Conservation (phyloP, 768 basidiomycete species). For the Boletus bicolor region DNA sequence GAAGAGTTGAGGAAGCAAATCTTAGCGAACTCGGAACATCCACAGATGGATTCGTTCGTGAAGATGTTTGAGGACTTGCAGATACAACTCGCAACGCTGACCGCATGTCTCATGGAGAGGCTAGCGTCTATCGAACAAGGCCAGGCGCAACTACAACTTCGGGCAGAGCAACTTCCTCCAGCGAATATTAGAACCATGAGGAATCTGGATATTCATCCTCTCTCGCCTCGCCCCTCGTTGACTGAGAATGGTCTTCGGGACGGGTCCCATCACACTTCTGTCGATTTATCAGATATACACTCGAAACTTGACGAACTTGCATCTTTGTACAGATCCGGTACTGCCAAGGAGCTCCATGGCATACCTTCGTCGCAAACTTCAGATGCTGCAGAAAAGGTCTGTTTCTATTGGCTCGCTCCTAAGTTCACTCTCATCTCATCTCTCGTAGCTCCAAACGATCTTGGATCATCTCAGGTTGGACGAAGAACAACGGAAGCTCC, state of each 20-base stretch:
- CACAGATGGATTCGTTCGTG: constrained; percentile 23
- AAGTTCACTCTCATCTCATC: neutral
- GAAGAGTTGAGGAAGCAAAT: constrained; percentile 19
- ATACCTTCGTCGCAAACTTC: neutral
- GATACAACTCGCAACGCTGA: constrained; percentile 36
- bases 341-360: neutral
- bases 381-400: constrained; percentile 21
- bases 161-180: neutral
- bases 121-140: constrained; percentile 30
- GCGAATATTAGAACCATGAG: neutral
- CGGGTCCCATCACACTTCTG: neutral
- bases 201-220: constrained; percentile 18
- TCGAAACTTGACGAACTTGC: constrained; percentile 39
- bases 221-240: neutral
- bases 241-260: neutral
- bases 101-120: constrained; percentile 36
- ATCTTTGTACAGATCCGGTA: constrained; percentile 17
- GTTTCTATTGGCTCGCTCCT: neutral
- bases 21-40: constrained; percentile 2
- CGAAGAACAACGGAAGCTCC: constrained; percentile 43
- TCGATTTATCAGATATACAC: constrained; percentile 30
- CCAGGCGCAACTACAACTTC: constrained; percentile 19
- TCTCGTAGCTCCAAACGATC: constrained; percentile 41
- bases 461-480: constrained; percentile 47
- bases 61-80: constrained; percentile 40